A percentile compares a stretch with the other conserved stretches of the same genome.
These are phyloP conservation scores for Entomortierella parvispora DNA, from an alignment of 192 early-diverging fungal species.

Conservation along the genomic window DNA sequence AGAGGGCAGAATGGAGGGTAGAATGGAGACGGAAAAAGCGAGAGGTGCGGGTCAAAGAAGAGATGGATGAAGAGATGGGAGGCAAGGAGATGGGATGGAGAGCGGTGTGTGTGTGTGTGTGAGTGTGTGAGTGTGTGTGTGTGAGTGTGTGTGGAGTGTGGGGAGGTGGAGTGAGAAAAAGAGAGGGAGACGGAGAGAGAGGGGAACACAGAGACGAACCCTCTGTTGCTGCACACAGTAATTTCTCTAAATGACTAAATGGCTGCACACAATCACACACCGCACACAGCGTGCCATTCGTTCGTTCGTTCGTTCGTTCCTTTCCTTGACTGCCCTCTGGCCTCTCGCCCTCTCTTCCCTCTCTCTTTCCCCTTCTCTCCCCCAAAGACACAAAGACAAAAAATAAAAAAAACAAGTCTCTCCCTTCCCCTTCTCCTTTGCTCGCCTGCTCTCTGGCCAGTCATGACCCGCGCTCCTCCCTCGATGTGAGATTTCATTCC, in stretches of 20 bases:
- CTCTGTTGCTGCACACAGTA: neutral
- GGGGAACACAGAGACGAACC: neutral
- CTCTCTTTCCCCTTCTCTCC: neutral
- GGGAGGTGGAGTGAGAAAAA: neutral
- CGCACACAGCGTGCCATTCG: too few species aligned
- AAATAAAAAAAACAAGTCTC: neutral
- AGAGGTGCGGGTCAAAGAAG: too few species aligned
- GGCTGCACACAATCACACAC: too few species aligned
- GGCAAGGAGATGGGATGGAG: too few species aligned
- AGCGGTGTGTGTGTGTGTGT: too few species aligned
- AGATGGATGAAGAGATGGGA: conserved; percentile 1
- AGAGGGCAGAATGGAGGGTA: neutral
- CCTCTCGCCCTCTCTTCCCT: neutral
- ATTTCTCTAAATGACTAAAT: neutral
- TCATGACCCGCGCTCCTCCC: neutral
- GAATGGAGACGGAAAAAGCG: neutral
- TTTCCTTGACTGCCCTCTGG: neutral
- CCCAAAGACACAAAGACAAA: conserved; percentile 1
- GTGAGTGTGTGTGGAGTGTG: too few species aligned
- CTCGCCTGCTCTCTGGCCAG: neutral
- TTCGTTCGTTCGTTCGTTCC: neutral
- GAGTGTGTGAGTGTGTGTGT: too few species aligned
- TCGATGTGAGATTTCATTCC: neutral
- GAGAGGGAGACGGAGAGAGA: neutral
- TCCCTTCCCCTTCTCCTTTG: too few species aligned